phyloP scores from a whole-genome alignment of 805 yeast species.

The Priceomyces carsonii region DNA sequence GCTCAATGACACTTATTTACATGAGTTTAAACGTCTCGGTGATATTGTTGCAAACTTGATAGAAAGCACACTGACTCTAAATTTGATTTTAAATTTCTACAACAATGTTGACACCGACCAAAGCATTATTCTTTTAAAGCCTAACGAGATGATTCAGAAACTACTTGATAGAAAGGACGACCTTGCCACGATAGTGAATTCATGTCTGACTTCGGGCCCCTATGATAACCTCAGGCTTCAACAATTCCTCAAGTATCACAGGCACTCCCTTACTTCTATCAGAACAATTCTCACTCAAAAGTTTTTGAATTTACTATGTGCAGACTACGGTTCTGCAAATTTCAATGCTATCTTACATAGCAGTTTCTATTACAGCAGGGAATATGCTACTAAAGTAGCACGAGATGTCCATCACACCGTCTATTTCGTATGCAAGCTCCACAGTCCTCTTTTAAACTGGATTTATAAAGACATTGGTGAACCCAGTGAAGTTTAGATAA shows the following conservation, averaged over 20 bases:
- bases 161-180: too few species aligned
- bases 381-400: constrained; percentile 2
- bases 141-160: constrained; percentile 1
- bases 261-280: not conserved
- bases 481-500: constrained; percentile 5
- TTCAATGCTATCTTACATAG: constrained; percentile 1
- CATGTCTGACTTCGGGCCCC: too few species aligned
- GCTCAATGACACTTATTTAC: constrained; percentile 8
- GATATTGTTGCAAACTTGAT: constrained; percentile 1
- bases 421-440: constrained; percentile 17
- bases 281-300: constrained; percentile 2
- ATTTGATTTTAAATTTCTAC: constrained; percentile 5
- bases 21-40: constrained; percentile 4
- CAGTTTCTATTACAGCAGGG: constrained; percentile 5
- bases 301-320: constrained; percentile 2
- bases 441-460: constrained; percentile 29
- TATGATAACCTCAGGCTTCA: not conserved
- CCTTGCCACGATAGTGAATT: too few species aligned
- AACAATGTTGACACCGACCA: constrained; percentile 3
- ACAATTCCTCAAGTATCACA: not conserved
- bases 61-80: constrained; percentile 6
- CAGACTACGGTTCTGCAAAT: not conserved
- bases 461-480: constrained; percentile 24
- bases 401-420: constrained; percentile 7
- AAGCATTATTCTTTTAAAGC: not conserved